Evolutionary conservation across 176 grass and related monocot genomes (phyloP).

Genomic region (Oryza punctata): DNA sequence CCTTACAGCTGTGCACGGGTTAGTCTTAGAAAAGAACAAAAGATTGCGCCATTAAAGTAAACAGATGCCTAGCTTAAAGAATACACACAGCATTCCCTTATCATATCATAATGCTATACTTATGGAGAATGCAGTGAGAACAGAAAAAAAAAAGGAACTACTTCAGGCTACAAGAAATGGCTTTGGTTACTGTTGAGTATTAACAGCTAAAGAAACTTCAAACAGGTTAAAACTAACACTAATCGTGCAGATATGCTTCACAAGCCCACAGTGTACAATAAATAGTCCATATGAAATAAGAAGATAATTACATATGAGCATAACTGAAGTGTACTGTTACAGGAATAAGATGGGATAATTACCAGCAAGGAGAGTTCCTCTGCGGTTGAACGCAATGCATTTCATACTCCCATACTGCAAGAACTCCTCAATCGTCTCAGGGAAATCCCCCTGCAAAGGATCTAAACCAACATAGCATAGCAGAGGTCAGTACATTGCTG

Average conservation of each 20-base stretch:
- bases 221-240: slow-evolving; percentile 20
- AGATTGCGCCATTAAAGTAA: slow-evolving; percentile 13
- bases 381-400: slow-evolving; percentile 94
- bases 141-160: slow-evolving; percentile 12
- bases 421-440: slow-evolving; percentile 97
- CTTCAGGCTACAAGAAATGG: slow-evolving; percentile 6
- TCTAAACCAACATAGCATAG: slow-evolving; percentile 59
- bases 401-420: slow-evolving; percentile 99
- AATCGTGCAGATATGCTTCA: background rate
- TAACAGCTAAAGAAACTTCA: slow-evolving; percentile 24
- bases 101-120: slow-evolving; percentile 3
- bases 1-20: background rate
- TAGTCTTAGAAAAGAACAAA: background rate
- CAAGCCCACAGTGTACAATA: background rate
- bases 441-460: slow-evolving; percentile 96
- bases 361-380: slow-evolving; percentile 96
- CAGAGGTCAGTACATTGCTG: slow-evolving; percentile 19
- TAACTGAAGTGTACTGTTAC: background rate
- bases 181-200: slow-evolving; percentile 6
- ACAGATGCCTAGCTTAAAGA: no score
- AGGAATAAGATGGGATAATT: slow-evolving; percentile 32
- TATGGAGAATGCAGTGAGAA: background rate
- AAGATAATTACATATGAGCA: slow-evolving; percentile 23
- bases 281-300: slow-evolving; percentile 11
- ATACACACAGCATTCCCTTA: no score